These are phyloP conservation scores for Blastomyces percursus DNA, from an alignment of 2,329 filamentous ascomycete genomes.

Conservation along the genomic window DNA sequence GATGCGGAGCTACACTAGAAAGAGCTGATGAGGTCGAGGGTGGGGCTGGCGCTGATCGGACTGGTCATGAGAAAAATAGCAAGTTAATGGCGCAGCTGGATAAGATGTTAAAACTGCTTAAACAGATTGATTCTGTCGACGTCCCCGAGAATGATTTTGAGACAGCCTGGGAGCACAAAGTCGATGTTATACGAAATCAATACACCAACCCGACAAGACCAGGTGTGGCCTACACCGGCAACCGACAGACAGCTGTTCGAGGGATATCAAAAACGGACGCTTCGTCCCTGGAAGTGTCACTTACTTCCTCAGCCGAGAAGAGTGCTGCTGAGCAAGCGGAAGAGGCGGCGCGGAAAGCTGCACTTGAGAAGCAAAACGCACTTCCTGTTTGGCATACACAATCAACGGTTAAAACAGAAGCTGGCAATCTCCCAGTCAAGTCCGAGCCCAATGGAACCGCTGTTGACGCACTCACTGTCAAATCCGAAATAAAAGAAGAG, in stretches of 20 bases:
- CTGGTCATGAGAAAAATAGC: slow-evolving; percentile 41
- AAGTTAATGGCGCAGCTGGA: slow-evolving; percentile 40
- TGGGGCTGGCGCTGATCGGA: slow-evolving; percentile 33
- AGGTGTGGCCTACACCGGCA: slow-evolving; percentile 32
- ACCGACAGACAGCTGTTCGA: slow-evolving; percentile 29
- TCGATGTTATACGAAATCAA: slow-evolving; percentile 36
- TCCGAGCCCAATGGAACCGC: slow-evolving; percentile 10
- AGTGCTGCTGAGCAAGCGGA: slow-evolving; percentile 39
- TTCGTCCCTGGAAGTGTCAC: slow-evolving; percentile 37
- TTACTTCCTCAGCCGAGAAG: slow-evolving; percentile 40
- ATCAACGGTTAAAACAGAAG: slow-evolving; percentile 32
- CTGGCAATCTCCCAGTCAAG: slow-evolving; percentile 10
- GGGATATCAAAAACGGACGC: slow-evolving; percentile 36
- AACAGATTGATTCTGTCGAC: slow-evolving; percentile 38
- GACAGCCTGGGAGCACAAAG: slow-evolving; percentile 39
- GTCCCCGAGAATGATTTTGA: slow-evolving; percentile 41
- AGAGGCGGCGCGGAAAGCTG: slow-evolving; percentile 38
- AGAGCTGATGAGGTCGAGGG: slow-evolving; percentile 37
- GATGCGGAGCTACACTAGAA: slow-evolving; percentile 49
- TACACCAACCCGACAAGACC: slow-evolving; percentile 32
- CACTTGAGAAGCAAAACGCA: slow-evolving; percentile 41
- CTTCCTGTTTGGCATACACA: slow-evolving; percentile 44
- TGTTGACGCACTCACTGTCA: slow-evolving; percentile 14
- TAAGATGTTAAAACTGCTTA: slow-evolving; percentile 36
- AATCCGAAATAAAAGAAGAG: slow-evolving; percentile 30